Evolutionary conservation across 148 eudicot species (phyloP), one percentile per base, ranked within the genome.

Genomic region (Diospyros kaki): DNA sequence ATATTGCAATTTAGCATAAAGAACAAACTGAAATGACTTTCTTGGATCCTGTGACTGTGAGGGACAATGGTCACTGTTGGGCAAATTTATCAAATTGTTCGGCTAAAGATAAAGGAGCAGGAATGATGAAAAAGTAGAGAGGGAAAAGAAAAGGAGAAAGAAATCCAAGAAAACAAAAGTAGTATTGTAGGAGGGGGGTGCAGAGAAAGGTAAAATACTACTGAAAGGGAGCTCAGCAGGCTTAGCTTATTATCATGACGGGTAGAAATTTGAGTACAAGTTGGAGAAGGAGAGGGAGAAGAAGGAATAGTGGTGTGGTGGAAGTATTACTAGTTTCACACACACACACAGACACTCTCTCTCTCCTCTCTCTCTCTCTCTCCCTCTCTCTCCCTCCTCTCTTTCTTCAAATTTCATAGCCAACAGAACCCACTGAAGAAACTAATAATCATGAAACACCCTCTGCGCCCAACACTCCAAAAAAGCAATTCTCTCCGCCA

Each of bases 71-170:
- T 76, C 78, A 65, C 76, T 60, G 12, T 73, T 67, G 60, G 72
- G 75, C 67, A 84, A 75, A 78, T 61, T 71, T 68, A 85, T 77
- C 81, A 77, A 76, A 63, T 69, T 83, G 87, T 71, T 79, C 77
- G 83, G 84, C 89, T 82, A 82, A 89, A 85, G 90, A 79, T 75
- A 84, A 91, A 89, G 84, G 79, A 65, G 72, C 70, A 80, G 89
- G 91, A 89, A 93, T 93, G 96, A 93, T 93, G 88, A 89, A 88
- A 93, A 93, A 85, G 83, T 74, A 61, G 73, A 8, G 52, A 8
- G 52, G 52, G 8, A 48, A 48, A 84, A 83, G 77, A 84, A 83
- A 86, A 80, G 63, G 66, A 66, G 75, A 81, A 79, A 75, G 64
- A 82, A 83, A 84, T 71, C 72, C 73, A 70, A 71, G 75, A 64